These are phyloP conservation scores for Yueomyces sinensis DNA, from an alignment of 805 yeast species.

Conservation along the genomic window DNA sequence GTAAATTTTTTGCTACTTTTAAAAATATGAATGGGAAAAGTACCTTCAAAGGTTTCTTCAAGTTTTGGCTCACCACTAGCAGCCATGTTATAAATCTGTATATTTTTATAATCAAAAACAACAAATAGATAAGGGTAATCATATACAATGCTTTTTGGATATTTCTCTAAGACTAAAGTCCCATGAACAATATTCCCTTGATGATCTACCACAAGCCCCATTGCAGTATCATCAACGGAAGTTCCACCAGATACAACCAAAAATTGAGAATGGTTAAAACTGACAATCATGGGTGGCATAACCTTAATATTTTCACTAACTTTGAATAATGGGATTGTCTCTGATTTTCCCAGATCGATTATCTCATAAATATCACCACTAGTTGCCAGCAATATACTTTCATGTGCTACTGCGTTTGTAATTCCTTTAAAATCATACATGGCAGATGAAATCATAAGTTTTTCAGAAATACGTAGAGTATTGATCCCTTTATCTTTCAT, in stretches of 20 bases:
- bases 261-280: conserved; percentile 10
- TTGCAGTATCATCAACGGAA: conserved; percentile 13
- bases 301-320: conserved; percentile 14
- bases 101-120: conserved; percentile 5
- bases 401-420: conserved; percentile 7
- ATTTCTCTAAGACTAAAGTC: conserved; percentile 16
- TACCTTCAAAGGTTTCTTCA: not conserved
- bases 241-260: conserved; percentile 21
- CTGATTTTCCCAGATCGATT: conserved; percentile 8
- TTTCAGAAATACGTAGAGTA: conserved; percentile 6
- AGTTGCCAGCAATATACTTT: conserved; percentile 11
- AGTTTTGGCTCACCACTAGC: conserved; percentile 1
- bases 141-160: conserved; percentile 12
- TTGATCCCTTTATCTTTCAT: conserved; percentile 7
- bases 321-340: conserved; percentile 14
- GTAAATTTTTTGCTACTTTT: conserved; percentile 4
- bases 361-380: conserved; percentile 16
- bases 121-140: conserved; percentile 16
- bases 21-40: not conserved
- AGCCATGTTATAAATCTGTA: conserved; percentile 4
- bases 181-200: conserved; percentile 22
- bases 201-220: conserved; percentile 20
- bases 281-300: conserved; percentile 14
- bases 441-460: conserved; percentile 1
- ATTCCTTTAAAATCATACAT: conserved; percentile 7